Evolutionary conservation across 148 eudicot genomes (phyloP), one percentile per base, ranked within the genome.

Genomic region (Arctostaphylos glauca): DNA sequence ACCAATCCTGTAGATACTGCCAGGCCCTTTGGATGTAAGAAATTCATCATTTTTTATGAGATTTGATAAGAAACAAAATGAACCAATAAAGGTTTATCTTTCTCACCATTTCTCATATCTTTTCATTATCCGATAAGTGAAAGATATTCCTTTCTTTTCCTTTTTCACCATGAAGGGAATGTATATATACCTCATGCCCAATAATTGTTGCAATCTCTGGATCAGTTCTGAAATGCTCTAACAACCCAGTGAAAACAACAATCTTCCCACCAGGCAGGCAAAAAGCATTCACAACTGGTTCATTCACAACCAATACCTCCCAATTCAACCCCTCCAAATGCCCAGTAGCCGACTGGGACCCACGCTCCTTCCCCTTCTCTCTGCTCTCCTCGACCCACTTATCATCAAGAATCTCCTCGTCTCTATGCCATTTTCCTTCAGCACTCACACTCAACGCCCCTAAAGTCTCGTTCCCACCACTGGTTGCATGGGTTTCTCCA

Each of bases 231-330:
- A 95, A 94, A 87, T 94, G 91, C 58, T 90, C 85, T 38, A 95
- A 85, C 90, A 94, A 83, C 10, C 98, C 98, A 2, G 98, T 95
- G 50, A 92, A 95, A 49, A 95, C 96, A 77, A 95, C 98, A 86
- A 94, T 94, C 93, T 95, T 95, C 56, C 98, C 98, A 79, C 98
- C 96, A 5, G 98, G 98, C 89, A 94, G 77, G 80, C 98, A 95
- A 76, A 95, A 92, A 0, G 98, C 98, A 84, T 95, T 94, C 23
- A 92, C 90, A 76, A 91, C 85, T 0, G 97, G 98, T 44, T 90
- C 93, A 78, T 94, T 77, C 72, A 95, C 96, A 25, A 95, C 95
- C 79, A 95, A 38, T 47, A 95, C 92, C 83, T 95, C 98, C 98
- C 98, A 95, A 47, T 91, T 92, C 85, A 94, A 79, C 21, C 94